A percentile compares a stretch with the other conserved stretches of the same genome.
These are phyloP conservation scores for Xylariaceae sp. DNA, from an alignment of 2,329 filamentous ascomycete species.

Conservation along the genomic window DNA sequence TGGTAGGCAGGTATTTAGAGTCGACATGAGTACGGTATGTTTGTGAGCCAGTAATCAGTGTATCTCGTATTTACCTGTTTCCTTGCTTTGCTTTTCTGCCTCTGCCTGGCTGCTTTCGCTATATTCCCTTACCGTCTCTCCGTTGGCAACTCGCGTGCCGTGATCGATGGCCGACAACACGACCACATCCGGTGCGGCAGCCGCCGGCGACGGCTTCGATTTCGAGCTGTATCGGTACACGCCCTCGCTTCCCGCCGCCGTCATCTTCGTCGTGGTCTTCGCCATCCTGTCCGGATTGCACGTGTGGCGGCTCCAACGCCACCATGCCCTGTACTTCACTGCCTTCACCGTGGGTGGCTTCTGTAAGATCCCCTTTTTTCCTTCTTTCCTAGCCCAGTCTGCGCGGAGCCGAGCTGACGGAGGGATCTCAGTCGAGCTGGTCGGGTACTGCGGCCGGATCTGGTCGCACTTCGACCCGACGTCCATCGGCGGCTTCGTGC, in stretches of 20 bases:
- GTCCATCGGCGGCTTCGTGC: constrained; percentile 11
- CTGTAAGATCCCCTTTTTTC: constrained; percentile 3
- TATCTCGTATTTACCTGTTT: no score
- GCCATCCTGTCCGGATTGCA: constrained; percentile 8
- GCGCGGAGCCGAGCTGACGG: neutral
- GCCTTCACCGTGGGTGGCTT: constrained; percentile 11
- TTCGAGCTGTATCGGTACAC: constrained; percentile 15
- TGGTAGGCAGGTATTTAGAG: no score
- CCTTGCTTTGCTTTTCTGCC: no score
- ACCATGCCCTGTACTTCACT: constrained; percentile 11
- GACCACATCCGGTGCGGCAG: neutral
- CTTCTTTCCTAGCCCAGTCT: neutral
- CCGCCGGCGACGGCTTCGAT: constrained; percentile 6
- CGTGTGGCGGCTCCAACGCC: constrained; percentile 3
- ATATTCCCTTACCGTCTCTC: no score
- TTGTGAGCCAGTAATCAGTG: no score
- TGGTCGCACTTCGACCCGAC: constrained; percentile 12
- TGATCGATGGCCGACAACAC: neutral
- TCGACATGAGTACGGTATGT: no score
- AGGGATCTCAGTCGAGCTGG: constrained; percentile 8
- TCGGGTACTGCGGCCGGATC: constrained; percentile 14
- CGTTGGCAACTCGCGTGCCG: no score
- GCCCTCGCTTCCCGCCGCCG: constrained; percentile 11
- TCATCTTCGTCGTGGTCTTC: constrained; percentile 9
- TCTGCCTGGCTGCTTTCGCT: no score